phyloP scores from a whole-genome alignment of 2,329 filamentous ascomycete genomes.

The Ophiostoma perfectum region DNA sequence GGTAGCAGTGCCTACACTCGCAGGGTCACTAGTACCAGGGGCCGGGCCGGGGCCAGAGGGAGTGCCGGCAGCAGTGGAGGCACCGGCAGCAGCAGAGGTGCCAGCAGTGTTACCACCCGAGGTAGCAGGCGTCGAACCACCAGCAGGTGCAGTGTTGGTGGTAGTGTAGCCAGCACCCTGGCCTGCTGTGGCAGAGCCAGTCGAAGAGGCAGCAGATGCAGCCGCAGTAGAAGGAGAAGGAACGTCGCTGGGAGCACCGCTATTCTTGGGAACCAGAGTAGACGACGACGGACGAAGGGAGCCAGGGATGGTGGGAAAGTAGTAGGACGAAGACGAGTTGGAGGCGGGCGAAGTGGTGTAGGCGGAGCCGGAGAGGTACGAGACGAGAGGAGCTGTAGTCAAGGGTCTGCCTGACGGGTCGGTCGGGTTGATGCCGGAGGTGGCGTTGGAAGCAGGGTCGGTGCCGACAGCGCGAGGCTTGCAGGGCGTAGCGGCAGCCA shows the following conservation, averaged over 20 bases:
- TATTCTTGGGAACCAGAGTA: background rate
- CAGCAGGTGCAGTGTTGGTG: background rate
- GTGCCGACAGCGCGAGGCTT: background rate
- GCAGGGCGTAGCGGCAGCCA: background rate
- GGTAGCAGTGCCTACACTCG: too few relatives aligned
- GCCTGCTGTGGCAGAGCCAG: background rate
- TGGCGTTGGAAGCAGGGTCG: background rate
- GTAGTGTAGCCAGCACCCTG: background rate
- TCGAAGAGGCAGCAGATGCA: background rate
- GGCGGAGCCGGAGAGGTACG: constrained; percentile 9
- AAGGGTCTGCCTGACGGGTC: background rate
- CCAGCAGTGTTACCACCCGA: background rate
- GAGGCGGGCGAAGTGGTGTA: background rate
- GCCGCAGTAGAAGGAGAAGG: background rate
- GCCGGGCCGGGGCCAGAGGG: too few relatives aligned
- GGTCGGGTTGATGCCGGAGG: background rate
- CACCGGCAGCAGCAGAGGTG: background rate
- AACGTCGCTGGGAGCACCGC: background rate
- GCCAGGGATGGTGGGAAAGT: constrained; percentile 4
- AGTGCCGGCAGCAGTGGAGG: background rate
- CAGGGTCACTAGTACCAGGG: too few relatives aligned
- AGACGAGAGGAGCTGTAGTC: background rate
- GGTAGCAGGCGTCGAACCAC: background rate
- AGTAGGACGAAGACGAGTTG: background rate
- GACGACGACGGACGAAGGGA: background rate